These are phyloP conservation scores for Beauveria varroae DNA, from an alignment of 2,329 filamentous ascomycete species.

Conservation along the genomic window DNA sequence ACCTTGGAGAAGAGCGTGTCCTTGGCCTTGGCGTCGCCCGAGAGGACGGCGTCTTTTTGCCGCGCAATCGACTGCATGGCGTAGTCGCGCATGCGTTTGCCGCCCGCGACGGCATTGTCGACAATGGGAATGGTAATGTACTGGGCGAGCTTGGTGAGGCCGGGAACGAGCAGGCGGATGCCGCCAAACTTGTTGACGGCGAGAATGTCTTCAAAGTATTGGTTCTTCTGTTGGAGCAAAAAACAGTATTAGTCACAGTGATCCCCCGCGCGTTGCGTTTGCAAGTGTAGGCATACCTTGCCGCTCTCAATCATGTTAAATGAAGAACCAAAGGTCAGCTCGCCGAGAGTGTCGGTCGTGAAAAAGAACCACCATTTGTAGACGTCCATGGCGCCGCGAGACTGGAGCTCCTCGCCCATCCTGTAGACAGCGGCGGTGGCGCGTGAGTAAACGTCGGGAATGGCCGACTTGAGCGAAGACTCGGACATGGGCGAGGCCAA, in stretches of 20 bases:
- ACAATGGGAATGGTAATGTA: conserved; percentile 20
- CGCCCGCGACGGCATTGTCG: conserved; percentile 9
- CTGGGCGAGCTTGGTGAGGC: conserved; percentile 18
- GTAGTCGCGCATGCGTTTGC: conserved; percentile 17
- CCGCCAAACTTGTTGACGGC: conserved; percentile 16
- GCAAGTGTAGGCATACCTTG: conserved; percentile 26
- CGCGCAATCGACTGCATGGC: conserved; percentile 22
- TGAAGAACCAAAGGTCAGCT: conserved; percentile 48
- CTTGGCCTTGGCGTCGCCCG: conserved; percentile 15
- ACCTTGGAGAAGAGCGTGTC: conserved; percentile 31
- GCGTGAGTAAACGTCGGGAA: conserved; percentile 27
- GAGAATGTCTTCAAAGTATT: conserved; percentile 9
- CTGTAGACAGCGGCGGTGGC: conserved; percentile 31
- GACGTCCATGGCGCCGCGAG: conserved; percentile 33
- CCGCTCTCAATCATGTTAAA: conserved; percentile 44
- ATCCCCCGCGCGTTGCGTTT: not conserved
- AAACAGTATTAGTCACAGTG: not conserved
- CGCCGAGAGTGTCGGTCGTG: conserved; percentile 45
- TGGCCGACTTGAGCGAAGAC: conserved; percentile 23
- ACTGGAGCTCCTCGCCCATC: conserved; percentile 36
- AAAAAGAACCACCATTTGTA: conserved; percentile 48
- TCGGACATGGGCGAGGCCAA: conserved; percentile 34
- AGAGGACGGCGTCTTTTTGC: conserved; percentile 18
- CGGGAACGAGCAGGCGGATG: conserved; percentile 22
- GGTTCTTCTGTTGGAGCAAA: not conserved